phyloP scores from a whole-genome alignment of 2,329 filamentous ascomycete species.

The Aureobasidium pullulans region DNA sequence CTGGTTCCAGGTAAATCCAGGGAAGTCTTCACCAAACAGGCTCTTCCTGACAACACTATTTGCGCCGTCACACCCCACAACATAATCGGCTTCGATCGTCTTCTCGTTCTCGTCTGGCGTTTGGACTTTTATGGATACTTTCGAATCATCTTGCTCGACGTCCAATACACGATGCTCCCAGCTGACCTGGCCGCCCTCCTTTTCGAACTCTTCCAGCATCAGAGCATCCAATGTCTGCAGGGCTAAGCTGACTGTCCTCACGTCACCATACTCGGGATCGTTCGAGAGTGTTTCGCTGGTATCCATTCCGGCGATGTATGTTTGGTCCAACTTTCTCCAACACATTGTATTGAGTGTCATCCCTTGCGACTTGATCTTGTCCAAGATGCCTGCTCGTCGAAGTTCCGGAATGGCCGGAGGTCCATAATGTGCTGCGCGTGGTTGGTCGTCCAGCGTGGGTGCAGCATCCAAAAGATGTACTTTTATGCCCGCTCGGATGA shows the following conservation, averaged over 20 bases:
- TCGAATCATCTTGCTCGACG: slow-evolving; percentile 22
- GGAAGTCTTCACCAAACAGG: slow-evolving; percentile 21
- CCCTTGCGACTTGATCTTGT: slow-evolving; percentile 25
- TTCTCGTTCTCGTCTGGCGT: slow-evolving; percentile 17
- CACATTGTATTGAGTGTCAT: slow-evolving; percentile 21
- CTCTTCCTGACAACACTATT: slow-evolving; percentile 19
- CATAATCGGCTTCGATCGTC: slow-evolving; percentile 17
- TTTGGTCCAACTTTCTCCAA: slow-evolving; percentile 22
- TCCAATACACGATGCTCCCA: slow-evolving; percentile 22
- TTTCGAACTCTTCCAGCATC: slow-evolving; percentile 20
- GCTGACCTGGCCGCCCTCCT: slow-evolving; percentile 18
- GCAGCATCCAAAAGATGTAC: slow-evolving; percentile 28
- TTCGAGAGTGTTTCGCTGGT: slow-evolving; percentile 21
- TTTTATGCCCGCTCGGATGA: slow-evolving; percentile 28
- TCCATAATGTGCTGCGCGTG: slow-evolving; percentile 37
- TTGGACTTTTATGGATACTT: slow-evolving; percentile 23
- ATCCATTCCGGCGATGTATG: slow-evolving; percentile 23
- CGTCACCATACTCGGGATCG: slow-evolving; percentile 15
- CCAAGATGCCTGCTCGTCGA: slow-evolving; percentile 29
- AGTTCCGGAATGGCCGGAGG: slow-evolving; percentile 35
- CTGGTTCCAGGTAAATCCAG: slow-evolving; percentile 18
- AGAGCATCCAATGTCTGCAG: slow-evolving; percentile 22
- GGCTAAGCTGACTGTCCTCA: slow-evolving; percentile 20
- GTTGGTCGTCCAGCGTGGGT: slow-evolving; percentile 25
- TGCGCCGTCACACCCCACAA: slow-evolving; percentile 21